phyloP scores from a whole-genome alignment of 805 yeast genomes.

The Teunomyces tritomae region DNA sequence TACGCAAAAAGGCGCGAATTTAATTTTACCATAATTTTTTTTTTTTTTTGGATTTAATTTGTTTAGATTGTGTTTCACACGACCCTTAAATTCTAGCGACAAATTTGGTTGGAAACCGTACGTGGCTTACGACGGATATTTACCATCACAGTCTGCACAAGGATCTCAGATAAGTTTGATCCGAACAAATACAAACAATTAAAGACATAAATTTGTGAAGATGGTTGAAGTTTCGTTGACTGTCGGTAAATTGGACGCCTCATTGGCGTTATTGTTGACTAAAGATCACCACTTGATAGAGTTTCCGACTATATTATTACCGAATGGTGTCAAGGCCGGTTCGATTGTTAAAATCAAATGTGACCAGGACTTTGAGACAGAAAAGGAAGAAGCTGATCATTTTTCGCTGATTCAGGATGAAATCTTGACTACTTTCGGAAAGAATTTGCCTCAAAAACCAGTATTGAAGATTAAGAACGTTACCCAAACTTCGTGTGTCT shows the following conservation, averaged over 20 bases:
- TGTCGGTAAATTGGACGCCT: slow-evolving; percentile 94
- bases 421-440: slow-evolving; percentile 71
- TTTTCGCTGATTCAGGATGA: slow-evolving; percentile 71
- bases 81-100: background rate
- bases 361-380: slow-evolving; percentile 70
- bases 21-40: background rate
- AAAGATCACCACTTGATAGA: slow-evolving; percentile 92
- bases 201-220: background rate
- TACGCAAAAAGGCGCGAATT: background rate
- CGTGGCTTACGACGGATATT: slow-evolving; percentile 1
- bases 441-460: slow-evolving; percentile 69
- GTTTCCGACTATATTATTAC: slow-evolving; percentile 91
- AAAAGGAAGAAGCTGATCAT: slow-evolving; percentile 51
- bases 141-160: background rate
- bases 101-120: slow-evolving; percentile 1
- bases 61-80: background rate
- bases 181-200: background rate
- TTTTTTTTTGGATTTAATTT: background rate
- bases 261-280: slow-evolving; percentile 85
- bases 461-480: slow-evolving; percentile 66
- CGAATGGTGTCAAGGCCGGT: slow-evolving; percentile 89
- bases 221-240: slow-evolving; percentile 92
- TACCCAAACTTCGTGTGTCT: slow-evolving; percentile 92
- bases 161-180: background rate
- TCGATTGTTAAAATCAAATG: slow-evolving; percentile 84